Percentiles rank a stretch among this genome's conserved stretches.
phyloP scores from a whole-genome alignment of 1,139 yeast species.

The Nakaseomyces delphensis region DNA sequence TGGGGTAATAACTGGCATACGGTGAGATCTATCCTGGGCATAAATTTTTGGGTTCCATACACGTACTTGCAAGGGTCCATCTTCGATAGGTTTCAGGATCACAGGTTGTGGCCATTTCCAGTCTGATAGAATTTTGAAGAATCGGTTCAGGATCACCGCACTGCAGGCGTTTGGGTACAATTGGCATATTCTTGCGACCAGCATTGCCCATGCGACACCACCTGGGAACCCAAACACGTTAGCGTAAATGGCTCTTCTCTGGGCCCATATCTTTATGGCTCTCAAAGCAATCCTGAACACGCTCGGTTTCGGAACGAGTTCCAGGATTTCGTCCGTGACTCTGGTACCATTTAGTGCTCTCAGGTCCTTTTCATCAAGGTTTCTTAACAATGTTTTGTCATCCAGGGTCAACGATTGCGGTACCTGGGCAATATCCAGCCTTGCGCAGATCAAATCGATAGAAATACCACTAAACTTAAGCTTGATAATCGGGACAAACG shows the following conservation, averaged over 20 bases:
- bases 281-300: conserved; percentile 89
- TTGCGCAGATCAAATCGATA: conserved; percentile 81
- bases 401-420: conserved; percentile 66
- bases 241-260: conserved; percentile 85
- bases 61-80: conserved; percentile 91
- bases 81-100: conserved; percentile 81
- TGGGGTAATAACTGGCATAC: conserved; percentile 99
- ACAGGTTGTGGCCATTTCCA: conserved; percentile 99
- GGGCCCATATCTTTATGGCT: conserved; percentile 95
- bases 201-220: conserved; percentile 99
- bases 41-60: conserved; percentile 95
- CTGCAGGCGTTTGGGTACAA: conserved; percentile 93
- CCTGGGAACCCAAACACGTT: conserved; percentile 97
- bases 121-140: conserved; percentile 72
- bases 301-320: conserved; percentile 83
- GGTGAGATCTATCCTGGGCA: conserved; percentile 77
- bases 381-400: conserved; percentile 75
- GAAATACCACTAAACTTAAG: conserved; percentile 81
- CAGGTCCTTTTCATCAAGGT: conserved; percentile 82
- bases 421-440: conserved; percentile 70
- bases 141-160: conserved; percentile 79
- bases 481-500: conserved; percentile 91
- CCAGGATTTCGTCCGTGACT: conserved; percentile 89
- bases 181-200: conserved; percentile 94
- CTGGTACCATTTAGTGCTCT: conserved; percentile 91